Base-by-base conservation (phyloP, 345 rosid species). In the Cardamine chenopodiifolia region DNA sequence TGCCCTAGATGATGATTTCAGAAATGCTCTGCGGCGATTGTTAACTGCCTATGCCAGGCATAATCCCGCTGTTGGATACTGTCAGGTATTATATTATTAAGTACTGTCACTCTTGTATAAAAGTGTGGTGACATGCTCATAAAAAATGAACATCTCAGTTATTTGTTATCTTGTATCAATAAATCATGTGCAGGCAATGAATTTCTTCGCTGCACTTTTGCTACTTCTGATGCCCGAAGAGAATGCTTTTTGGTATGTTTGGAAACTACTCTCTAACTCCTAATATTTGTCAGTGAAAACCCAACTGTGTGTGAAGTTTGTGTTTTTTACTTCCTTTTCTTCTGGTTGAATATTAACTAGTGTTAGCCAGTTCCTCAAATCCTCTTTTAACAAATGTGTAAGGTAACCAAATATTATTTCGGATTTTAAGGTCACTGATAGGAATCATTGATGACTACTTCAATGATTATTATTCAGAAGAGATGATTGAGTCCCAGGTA, bases 401-500 rank as follows among this genome's bases (percentile, higher is more conserved):
- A 47, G 44, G 29, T 70, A 14, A 77, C 66, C 8, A 70, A 63
- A 17, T 54, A 17, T 59, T 60, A 15, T 34, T 49, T 57, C 15
- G 55, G 61, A 71, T 73, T 73, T 66, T 62, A 78, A 95, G 99
- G 98, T 52, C 97, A 70, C 73, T 95, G 85, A 78, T 78, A 83
- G 98, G 94, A 71, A 84, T 95, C 64, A 85, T 95, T 72, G 97
- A 95, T 72, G 98, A 95, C 70, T 95, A 92, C 83, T 95, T 95
- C 82, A 89, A 81, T 82, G 98, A 97, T 56, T 92, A 90, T 84
- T 95, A 88, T 83, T 89, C 98, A 0, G 99, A 95, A 84, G 96
- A 95, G 78, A 95, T 95, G 99, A 88, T 81, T 35, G 98, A 95
- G 82, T 92, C 97, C 71, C 98, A 95, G 97, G 99, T 92, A 84